These are phyloP conservation scores for Rhodotorula diobovata DNA, from an alignment of 768 basidiomycete genomes.

Conservation along the genomic window DNA sequence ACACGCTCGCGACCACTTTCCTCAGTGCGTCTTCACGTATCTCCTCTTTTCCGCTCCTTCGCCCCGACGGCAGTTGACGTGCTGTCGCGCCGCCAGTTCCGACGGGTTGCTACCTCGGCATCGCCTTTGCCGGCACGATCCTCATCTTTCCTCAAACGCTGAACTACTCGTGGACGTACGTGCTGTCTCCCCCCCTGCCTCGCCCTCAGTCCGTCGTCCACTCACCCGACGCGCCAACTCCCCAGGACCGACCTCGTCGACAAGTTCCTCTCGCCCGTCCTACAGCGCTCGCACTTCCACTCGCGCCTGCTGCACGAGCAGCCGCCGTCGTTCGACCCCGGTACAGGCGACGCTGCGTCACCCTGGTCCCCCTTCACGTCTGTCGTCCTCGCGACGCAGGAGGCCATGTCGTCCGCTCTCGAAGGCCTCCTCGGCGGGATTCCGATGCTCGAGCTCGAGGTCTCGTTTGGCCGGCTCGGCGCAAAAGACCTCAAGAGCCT, in stretches of 20 bases:
- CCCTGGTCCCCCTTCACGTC: not conserved
- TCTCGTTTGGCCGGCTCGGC: slow-evolving; percentile 13
- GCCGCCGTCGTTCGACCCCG: slow-evolving; percentile 2
- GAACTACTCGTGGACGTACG: slow-evolving; percentile 50
- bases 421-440: slow-evolving; percentile 22
- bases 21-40: slow-evolving; percentile 16
- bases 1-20: slow-evolving; percentile 31
- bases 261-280: slow-evolving; percentile 43
- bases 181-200: not conserved
- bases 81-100: slow-evolving; percentile 50
- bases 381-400: slow-evolving; percentile 2
- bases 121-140: slow-evolving; percentile 52
- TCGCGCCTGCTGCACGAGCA: slow-evolving; percentile 16
- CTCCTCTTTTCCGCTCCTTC: not conserved
- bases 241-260: slow-evolving; percentile 42
- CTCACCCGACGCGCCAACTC: no score
- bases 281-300: slow-evolving; percentile 30
- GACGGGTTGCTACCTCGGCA: slow-evolving; percentile 54
- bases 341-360: not conserved
- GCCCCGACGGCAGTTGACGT: not conserved
- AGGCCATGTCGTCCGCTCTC: slow-evolving; percentile 8
- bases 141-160: slow-evolving; percentile 58
- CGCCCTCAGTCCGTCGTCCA: not conserved
- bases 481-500: slow-evolving; percentile 24
- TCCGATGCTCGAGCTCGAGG: slow-evolving; percentile 29